These are phyloP conservation scores for Trifolium repens DNA, from an alignment of 306 rosid genomes.

Conservation along the genomic window DNA sequence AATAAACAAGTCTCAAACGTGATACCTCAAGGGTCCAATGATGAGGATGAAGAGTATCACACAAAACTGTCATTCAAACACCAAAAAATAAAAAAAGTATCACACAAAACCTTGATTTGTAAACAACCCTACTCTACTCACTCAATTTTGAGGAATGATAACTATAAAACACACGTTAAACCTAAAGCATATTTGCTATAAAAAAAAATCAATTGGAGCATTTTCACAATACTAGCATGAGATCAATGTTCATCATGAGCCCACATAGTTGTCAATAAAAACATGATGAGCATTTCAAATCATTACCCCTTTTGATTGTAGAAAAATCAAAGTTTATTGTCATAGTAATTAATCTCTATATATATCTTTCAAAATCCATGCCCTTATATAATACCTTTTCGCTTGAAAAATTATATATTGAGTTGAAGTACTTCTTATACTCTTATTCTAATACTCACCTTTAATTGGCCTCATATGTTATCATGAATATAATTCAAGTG, in stretches of 20 bases:
- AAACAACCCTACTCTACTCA: background rate
- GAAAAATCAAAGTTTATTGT: background rate
- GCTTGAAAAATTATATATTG: background rate
- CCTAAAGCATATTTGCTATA: background rate
- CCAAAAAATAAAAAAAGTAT: background rate
- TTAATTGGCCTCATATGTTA: background rate
- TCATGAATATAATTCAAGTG: constrained; percentile 1
- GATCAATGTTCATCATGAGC: constrained; percentile 4
- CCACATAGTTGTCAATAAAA: constrained; percentile 40
- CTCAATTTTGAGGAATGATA: background rate
- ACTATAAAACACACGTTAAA: constrained; percentile 7
- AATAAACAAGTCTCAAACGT: background rate
- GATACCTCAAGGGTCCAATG: constrained; percentile 11
- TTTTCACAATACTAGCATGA: background rate
- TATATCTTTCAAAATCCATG: background rate
- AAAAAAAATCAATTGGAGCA: background rate
- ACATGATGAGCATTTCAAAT: constrained; percentile 49
- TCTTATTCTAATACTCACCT: background rate
- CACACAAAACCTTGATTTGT: background rate
- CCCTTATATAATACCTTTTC: background rate
- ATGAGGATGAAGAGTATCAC: background rate
- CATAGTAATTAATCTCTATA: background rate
- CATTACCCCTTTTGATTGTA: background rate
- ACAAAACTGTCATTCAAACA: background rate
- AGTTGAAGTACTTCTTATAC: background rate